Evolutionary conservation across 208 protist genomes (phyloP), one percentile per base, ranked within the genome.

Genomic region (Crithidia mellificae): DNA sequence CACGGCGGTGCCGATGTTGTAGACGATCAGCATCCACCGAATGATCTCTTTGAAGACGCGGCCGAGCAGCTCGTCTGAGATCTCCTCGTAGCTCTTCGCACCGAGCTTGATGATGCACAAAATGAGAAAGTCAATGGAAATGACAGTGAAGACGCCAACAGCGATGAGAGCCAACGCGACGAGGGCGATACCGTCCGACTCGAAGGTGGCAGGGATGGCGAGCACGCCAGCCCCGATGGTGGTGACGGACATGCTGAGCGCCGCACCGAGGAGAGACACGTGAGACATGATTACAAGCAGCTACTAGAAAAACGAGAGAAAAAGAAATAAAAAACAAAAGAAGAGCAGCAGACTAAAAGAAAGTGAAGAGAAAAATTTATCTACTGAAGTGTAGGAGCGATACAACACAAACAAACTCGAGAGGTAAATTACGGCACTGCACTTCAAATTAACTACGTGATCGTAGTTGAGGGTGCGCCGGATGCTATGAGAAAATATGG

Each of bases 1-100:
- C 9, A 74, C 81, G 11, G 81, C 75, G 12, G 70, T 81, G 32
- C 87, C 87, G 39, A 83, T 68, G 51, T 81, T 89, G 49, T 85
- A 86, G 1, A 88, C 53, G 34, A 92, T 83, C 11, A 90, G 74
- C 52, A 92, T 84, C 79, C 84, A 88, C 24, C 84, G 83, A 61
- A 84, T 83, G 24, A 80, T 8, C 44, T 85, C 65, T 57, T 85
- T 77, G 59, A 77, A 84, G 14, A 41, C 2, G 36, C 54, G 73
- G 4, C 82, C 87, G 5, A 90, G 71, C 6, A 90, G 66, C 43
- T 75, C 76, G 27, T 77, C 57, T 9, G 81, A 78, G 9, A 90
- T 85, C 44, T 87, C 85, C 52, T 90, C 85, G 72, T 90, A 90
- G 55, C 74, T 83, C 12, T 80, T 67, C 51, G 76, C 46, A 39